These are phyloP conservation scores for Jamesozyma rosinii DNA, from an alignment of 805 yeast genomes.

Conservation along the genomic window DNA sequence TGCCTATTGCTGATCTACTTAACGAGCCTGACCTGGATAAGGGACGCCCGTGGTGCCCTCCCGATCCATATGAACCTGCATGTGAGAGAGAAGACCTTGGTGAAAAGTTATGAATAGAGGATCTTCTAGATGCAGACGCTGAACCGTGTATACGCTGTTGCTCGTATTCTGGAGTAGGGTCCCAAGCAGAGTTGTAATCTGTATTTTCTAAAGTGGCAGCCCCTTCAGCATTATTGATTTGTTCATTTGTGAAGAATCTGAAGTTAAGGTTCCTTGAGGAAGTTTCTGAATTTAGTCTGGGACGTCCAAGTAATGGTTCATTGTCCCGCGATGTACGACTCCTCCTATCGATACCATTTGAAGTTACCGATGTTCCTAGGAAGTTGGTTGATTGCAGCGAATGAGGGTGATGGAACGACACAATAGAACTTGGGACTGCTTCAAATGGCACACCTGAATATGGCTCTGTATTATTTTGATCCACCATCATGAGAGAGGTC, in stretches of 20 bases:
- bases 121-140: slow-evolving; percentile 17
- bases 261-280: slow-evolving; percentile 42
- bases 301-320: slow-evolving; percentile 29
- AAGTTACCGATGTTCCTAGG: slow-evolving; percentile 11
- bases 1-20: slow-evolving; percentile 13
- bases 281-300: slow-evolving; percentile 26
- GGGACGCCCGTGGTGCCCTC: slow-evolving; percentile 18
- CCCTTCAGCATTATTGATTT: slow-evolving; percentile 81
- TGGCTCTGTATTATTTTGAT: slow-evolving; percentile 61
- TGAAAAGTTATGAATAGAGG: slow-evolving; percentile 18
- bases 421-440: slow-evolving; percentile 66
- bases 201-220: slow-evolving; percentile 66
- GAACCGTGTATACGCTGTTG: slow-evolving; percentile 34
- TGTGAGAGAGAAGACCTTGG: slow-evolving; percentile 17
- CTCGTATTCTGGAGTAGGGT: slow-evolving; percentile 39
- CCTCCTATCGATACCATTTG: slow-evolving; percentile 20
- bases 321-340: slow-evolving; percentile 8
- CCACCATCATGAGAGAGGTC: slow-evolving; percentile 28
- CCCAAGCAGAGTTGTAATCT: slow-evolving; percentile 72
- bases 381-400: slow-evolving; percentile 33
- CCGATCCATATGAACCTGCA: slow-evolving; percentile 9
- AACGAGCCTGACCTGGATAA: slow-evolving; percentile 15
- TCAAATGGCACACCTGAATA: slow-evolving; percentile 73
- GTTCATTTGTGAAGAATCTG: slow-evolving; percentile 73
- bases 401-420: slow-evolving; percentile 66